Evolutionary conservation across 2,329 filamentous ascomycete species (phyloP), one percentile per base, ranked within the genome.

Genomic region (Ustulina deusta): DNA sequence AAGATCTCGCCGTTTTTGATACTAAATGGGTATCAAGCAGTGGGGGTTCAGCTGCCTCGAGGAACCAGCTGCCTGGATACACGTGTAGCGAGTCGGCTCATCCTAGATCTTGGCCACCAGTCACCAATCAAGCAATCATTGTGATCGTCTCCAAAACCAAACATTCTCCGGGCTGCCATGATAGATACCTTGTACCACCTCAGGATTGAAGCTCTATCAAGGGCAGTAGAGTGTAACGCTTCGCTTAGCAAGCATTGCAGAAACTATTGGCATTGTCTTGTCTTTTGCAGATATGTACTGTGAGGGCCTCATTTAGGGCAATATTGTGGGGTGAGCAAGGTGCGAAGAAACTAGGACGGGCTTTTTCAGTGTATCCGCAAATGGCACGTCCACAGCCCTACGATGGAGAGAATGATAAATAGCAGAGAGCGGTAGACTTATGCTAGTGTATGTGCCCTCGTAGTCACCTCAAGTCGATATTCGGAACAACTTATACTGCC

Each of bases 31-130:
- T 15, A 48, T 27, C 46, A 25, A 29, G 46, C 22, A 49, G 46
- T 48, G 44, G 46, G 22, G 46, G 22, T 49, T 49, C 46, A 29
- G 46, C 46, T 49, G 25, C 22, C 22, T 49, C 15, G 25, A 11
- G 46, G 46, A 49, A 25, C 46, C 22, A 49, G 46, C 46, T 49
- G 15, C 25, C 11, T 11, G 46, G 46, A 49, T 49, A 49, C 25
- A 49, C 22, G 46, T 49, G 25, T 49, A 49, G 13, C 25, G 5
- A 49, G 11, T 22, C 13, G 27, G 46, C 46, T 27, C 6, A 17
- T 25, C 22, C 17, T 25, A 22, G 46, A 27, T 49, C 46, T 49
- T 49, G 46, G 46, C 46, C 6, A 13, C 46, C 25, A n/a, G 11
- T 17, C 5, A 49, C 22, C 13, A 49, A 29, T 10, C 46, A 25